phyloP scores from a whole-genome alignment of 2,329 filamentous ascomycete genomes.

The Colletotrichum viniferum region DNA sequence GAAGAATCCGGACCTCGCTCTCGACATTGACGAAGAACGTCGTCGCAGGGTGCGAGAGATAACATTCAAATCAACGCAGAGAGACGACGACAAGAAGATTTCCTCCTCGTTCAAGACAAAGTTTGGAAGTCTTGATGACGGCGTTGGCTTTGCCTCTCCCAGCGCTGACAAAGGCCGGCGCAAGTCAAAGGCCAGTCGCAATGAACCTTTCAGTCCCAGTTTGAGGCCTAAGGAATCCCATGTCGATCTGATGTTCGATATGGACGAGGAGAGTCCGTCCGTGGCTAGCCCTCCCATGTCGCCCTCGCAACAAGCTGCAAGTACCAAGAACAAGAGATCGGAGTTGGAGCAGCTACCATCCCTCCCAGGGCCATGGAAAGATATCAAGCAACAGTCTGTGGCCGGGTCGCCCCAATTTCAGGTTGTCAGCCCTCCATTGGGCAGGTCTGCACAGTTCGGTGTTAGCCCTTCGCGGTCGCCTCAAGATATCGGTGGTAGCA shows the following conservation, averaged over 20 bases:
- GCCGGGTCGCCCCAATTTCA: neutral
- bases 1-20: constrained; percentile 64
- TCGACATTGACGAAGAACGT: constrained; percentile 71
- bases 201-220: constrained; percentile 67
- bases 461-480: neutral
- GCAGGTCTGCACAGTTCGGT: neutral
- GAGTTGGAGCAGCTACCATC: constrained; percentile 23
- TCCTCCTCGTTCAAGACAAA: constrained; percentile 65
- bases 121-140: constrained; percentile 70
- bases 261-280: constrained; percentile 76
- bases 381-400: constrained; percentile 32
- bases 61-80: constrained; percentile 67
- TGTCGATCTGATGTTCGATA: constrained; percentile 87
- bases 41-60: constrained; percentile 78
- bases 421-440: neutral
- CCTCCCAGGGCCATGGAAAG: constrained; percentile 40
- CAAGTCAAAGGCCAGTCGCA: constrained; percentile 50
- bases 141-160: constrained; percentile 39
- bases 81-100: constrained; percentile 67
- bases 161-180: constrained; percentile 49
- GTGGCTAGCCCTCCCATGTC: constrained; percentile 30
- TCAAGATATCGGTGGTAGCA: constrained; percentile 2
- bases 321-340: neutral
- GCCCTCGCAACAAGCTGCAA: constrained; percentile 1
- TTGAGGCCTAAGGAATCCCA: constrained; percentile 72